Evolutionary conservation across 2,329 filamentous ascomycete species (phyloP).

Genomic region (Sporothrix sp.): DNA sequence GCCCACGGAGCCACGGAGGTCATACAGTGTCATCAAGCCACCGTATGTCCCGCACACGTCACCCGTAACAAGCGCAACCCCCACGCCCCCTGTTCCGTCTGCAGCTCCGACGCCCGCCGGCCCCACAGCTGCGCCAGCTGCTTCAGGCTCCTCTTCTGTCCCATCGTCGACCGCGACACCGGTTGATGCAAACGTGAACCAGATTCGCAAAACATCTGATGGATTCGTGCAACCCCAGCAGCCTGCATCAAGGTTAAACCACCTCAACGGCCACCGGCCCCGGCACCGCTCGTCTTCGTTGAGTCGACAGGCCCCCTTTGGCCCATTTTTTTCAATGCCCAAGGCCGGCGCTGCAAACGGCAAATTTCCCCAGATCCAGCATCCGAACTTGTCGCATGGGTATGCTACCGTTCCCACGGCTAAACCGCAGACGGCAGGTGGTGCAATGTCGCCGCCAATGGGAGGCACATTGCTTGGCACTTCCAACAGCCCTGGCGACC

Average conservation of each 20-base stretch:
- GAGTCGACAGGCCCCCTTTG: slow-evolving; percentile 22
- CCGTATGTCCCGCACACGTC: slow-evolving; percentile 20
- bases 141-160: not conserved
- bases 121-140: slow-evolving; percentile 1
- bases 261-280: slow-evolving; percentile 8
- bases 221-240: slow-evolving; percentile 16
- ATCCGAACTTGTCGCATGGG: slow-evolving; percentile 18
- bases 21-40: slow-evolving; percentile 21
- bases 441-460: slow-evolving; percentile 5
- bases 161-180: not conserved
- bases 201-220: slow-evolving; percentile 33
- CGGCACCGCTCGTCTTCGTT: slow-evolving; percentile 18
- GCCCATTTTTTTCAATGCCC: slow-evolving; percentile 17
- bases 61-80: slow-evolving; percentile 6
- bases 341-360: not conserved
- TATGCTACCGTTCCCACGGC: slow-evolving; percentile 11
- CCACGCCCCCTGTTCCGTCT: no score
- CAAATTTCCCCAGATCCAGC: slow-evolving; percentile 20
- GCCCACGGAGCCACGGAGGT: slow-evolving; percentile 15
- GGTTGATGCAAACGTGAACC: slow-evolving; percentile 31
- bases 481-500: not conserved
- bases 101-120: not conserved
- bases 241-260: slow-evolving; percentile 7
- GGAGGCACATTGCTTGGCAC: not conserved
- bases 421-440: slow-evolving; percentile 7